Base-by-base conservation (phyloP, 139 green algal genomes). In the Nannochloris sp. region DNA sequence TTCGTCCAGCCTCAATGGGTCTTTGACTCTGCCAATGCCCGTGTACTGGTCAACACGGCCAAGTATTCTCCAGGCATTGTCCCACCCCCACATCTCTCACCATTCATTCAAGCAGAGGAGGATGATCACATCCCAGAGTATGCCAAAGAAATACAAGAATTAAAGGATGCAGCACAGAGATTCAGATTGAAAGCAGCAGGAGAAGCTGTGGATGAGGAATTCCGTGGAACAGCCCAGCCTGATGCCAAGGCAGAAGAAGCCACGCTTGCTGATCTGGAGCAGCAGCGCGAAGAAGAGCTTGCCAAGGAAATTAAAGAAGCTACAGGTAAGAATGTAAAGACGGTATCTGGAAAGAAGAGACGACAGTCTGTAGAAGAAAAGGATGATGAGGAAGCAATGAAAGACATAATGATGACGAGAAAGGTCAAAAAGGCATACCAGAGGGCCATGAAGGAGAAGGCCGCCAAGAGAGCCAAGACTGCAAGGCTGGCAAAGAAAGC, bases 1-100 rank as follows among this genome's bases (percentile, higher is more conserved):
- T 99, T 97, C 64, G 82, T 99, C 29, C 89, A 97, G 77, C 94
- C 94, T 29, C 94, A 99, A 87, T 99, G 94, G 94, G 81, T 96
- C 37, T 89, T 95, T 56, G 94, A 99, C 86, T 82, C 66, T 46
- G 82, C 82, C 64, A 98, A 98, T 85, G 89, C 80, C 24, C 43
- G 75, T n/a, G 75, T 85, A 66, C 75, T 96, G 44, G 71, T 90
- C 62, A 68, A 84, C 3, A 61, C 78, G 2, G 64, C 78, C 12
- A 71, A 81, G 31, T 99, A 99, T 67, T 75, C 66, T 18, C 88
- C 89, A 0, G 93, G 91, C 12, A 60, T 53, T n/a, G 60, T 67
- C 11, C 86, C 81, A 4, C 94, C 94, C 5, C 92, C 94, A 2
- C 94, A 99, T 79, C 81, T 99, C 44, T 97, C 89, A 7, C 94